Percentiles rank a stretch among this genome's conserved stretches.
Evolutionary conservation across 106 monocot genomes (phyloP).

Genomic region (Acorus calamus): DNA sequence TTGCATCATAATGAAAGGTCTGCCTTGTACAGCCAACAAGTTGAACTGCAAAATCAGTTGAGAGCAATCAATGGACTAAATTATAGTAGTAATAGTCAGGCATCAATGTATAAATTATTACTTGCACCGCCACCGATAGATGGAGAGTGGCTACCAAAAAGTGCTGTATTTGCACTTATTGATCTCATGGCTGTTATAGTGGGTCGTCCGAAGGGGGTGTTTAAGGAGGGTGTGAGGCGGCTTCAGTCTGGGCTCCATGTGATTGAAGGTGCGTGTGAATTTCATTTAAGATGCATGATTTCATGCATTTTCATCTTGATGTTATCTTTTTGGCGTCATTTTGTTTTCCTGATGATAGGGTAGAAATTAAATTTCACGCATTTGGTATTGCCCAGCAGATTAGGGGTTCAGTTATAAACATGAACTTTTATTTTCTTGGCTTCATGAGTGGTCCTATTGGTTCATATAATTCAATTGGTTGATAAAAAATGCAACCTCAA

Average conservation of each 20-base stretch:
- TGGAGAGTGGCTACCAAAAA: slow-evolving; percentile 90
- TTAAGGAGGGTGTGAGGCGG: slow-evolving; percentile 85
- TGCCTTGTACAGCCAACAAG: slow-evolving; percentile 45
- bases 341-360: too few relatives aligned
- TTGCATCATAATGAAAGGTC: slow-evolving; percentile 41
- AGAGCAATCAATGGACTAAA: slow-evolving; percentile 31
- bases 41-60: slow-evolving; percentile 43
- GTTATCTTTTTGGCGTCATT: too few relatives aligned
- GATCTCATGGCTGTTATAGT: slow-evolving; percentile 91
- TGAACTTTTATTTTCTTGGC: too few relatives aligned
- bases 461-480: too few relatives aligned
- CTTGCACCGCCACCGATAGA: slow-evolving; percentile 80
- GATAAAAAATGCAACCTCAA: too few relatives aligned
- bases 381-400: too few relatives aligned
- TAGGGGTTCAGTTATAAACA: neutral
- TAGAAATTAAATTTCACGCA: too few relatives aligned
- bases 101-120: slow-evolving; percentile 37
- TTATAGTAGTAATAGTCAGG: slow-evolving; percentile 1
- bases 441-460: too few relatives aligned
- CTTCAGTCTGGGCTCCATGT: slow-evolving; percentile 82
- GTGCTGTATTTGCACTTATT: slow-evolving; percentile 81
- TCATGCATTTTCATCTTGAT: too few relatives aligned
- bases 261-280: slow-evolving; percentile 46
- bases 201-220: slow-evolving; percentile 86
- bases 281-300: too few relatives aligned